Evolutionary conservation across 1,284 basidiomycete species (phyloP), one percentile per base, ranked within the genome.

Genomic region (Tylopilus sp.): DNA sequence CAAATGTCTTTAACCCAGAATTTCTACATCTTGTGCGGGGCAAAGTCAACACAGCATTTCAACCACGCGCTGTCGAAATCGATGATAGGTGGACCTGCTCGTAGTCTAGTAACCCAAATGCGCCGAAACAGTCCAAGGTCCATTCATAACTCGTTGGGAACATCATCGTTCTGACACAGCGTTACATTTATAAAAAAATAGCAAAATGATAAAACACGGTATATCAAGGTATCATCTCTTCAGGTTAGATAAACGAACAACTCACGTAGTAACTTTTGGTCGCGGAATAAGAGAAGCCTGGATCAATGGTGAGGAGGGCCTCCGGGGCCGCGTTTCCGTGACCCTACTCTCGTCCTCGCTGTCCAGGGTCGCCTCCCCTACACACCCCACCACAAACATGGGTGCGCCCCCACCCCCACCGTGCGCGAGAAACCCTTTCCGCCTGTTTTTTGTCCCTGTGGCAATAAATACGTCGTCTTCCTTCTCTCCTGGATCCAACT

Each of bases 331-430:
- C 8, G 21, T 21, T 15, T 10, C 25, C 4, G 7, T 8, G 19
- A 21, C 13, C 34, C 4, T 36, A 8, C 30, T 39, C 25, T 59
- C 58, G 41, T 58, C 58, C 25, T 18, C 55, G 29, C 52, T 61
- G 3, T 60, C 65, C 12, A 63, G 63, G 18, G 65, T 62, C 7
- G 61, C 76, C 12, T 77, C 82, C 29, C 76, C 72, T 4, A 85
- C 75, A 57, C 81, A 81, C 3, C 83, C 84, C 23, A 72, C 75
- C 78, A 87, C 81, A 49, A 81, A 78, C 9, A 89, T 80, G 7
- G 86, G 81, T 2, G 59, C 49, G 3, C 86, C 86, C 23, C 81
- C 85, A 8, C 75, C 84, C 1, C 87, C 86, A 15, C 86, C 86
- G 58, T 79, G 79, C 10, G 84, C 82, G n/a, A 88, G 66, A 53